Percentiles rank a stretch among this genome's conserved stretches.
phyloP scores from a whole-genome alignment of 139 green algal genomes.

The Auxenochlorella protothecoides region DNA sequence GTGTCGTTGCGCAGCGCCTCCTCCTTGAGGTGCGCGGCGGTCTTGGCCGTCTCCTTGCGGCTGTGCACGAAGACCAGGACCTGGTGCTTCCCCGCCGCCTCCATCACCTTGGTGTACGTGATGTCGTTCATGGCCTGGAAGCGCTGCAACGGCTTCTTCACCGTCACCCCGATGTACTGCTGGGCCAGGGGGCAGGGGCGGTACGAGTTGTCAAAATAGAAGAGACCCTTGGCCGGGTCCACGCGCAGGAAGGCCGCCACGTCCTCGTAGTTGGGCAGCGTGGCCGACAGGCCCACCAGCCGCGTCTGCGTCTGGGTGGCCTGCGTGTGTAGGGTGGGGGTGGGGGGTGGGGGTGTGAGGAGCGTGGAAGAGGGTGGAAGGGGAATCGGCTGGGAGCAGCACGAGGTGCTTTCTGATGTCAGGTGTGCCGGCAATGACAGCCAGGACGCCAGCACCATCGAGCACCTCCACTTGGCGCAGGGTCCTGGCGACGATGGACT shows the following conservation, averaged over 20 bases:
- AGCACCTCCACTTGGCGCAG: conserved; percentile 68
- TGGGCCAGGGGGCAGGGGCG: conserved; percentile 87
- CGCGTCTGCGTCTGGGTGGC: conserved; percentile 85
- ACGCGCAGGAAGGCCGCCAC: conserved; percentile 91
- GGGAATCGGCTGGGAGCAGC: neutral
- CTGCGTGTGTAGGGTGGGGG: conserved; percentile 39
- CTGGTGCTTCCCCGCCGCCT: conserved; percentile 84
- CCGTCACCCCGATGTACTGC: conserved; percentile 91
- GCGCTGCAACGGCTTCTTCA: conserved; percentile 97
- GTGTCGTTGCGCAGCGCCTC: conserved; percentile 62
- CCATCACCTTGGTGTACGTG: conserved; percentile 95
- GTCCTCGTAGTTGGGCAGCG: conserved; percentile 95
- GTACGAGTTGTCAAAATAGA: conserved; percentile 82
- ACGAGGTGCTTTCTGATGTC: neutral
- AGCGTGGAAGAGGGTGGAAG: neutral
- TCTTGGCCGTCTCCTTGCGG: conserved; percentile 98
- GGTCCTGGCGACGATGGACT: conserved; percentile 88
- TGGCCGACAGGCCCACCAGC: conserved; percentile 91
- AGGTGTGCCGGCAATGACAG: neutral
- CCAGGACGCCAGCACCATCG: neutral
- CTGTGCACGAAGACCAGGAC: conserved; percentile 97
- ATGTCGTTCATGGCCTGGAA: conserved; percentile 99
- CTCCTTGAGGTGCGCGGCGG: conserved; percentile 69
- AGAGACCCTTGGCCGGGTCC: conserved; percentile 80
- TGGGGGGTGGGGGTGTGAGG: conserved; percentile 27